Conservation (phyloP, 495 filamentous ascomycete genomes). For the Annulohypoxylon bovei region DNA sequence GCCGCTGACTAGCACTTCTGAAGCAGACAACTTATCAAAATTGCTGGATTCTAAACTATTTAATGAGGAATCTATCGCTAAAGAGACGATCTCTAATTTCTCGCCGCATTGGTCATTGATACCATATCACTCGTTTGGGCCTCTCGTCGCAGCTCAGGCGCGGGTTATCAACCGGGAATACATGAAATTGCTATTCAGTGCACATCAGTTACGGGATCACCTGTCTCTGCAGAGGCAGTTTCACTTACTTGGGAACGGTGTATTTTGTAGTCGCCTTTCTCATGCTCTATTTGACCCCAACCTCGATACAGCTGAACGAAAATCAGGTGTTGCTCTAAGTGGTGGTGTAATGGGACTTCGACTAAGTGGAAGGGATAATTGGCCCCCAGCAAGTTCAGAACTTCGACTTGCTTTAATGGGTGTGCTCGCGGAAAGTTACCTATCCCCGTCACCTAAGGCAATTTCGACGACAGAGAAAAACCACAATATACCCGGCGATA, state of each 20-base stretch:
- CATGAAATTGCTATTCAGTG: conserved; percentile 80
- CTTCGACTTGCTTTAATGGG: conserved; percentile 88
- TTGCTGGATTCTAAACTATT: conserved; percentile 46
- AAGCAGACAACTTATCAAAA: conserved; percentile 46
- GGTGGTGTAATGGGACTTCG: conserved; percentile 83
- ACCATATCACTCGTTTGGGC: conserved; percentile 78
- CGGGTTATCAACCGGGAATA: conserved; percentile 78
- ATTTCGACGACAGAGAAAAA: conserved; percentile 36
- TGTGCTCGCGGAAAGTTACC: conserved; percentile 79
- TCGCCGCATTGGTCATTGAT: conserved; percentile 76
- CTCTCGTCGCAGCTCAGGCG: conserved; percentile 77
- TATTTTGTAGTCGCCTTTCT: conserved; percentile 80
- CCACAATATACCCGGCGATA: conserved; percentile 75
- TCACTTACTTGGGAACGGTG: conserved; percentile 84
- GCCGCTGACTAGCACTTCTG: conserved; percentile 34
- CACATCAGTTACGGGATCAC: conserved; percentile 78
- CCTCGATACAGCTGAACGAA: conserved; percentile 80
- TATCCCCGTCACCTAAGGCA: conserved; percentile 13
- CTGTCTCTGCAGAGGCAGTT: conserved; percentile 79
- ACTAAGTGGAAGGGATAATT: conserved; percentile 77
- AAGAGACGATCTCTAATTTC: conserved; percentile 51
- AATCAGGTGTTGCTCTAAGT: conserved; percentile 70
- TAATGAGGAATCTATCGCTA: neutral
- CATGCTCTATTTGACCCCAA: conserved; percentile 88
- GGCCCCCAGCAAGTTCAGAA: conserved; percentile 95